Evolutionary conservation across 2,329 filamentous ascomycete genomes (phyloP).

Genomic region (Scedosporium aurantiacum): DNA sequence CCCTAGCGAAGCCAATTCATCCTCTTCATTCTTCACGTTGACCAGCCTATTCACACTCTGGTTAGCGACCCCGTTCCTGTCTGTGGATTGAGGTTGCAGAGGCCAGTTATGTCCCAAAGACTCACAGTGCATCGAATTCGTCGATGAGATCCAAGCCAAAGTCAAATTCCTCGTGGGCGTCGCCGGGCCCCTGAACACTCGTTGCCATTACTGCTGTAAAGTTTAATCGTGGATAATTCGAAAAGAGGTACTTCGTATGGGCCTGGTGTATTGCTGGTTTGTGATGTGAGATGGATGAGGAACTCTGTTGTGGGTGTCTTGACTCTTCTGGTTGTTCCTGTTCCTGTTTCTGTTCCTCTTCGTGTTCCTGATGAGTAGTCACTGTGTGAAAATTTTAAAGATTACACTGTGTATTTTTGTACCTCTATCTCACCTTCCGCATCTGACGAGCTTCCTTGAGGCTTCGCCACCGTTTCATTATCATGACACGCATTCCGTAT

Average conservation of each 20-base stretch:
- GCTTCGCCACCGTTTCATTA: too few species aligned
- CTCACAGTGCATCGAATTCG: constrained; percentile 46
- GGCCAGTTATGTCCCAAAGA: constrained; percentile 8
- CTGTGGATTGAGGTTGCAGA: neutral
- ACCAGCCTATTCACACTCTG: neutral
- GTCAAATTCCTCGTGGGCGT: constrained; percentile 1
- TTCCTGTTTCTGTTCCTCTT: neutral
- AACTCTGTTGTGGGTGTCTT: neutral
- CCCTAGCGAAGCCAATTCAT: constrained; percentile 17
- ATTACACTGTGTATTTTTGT: neutral
- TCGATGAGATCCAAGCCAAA: constrained; percentile 16
- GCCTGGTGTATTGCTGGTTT: neutral
- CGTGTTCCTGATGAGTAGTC: neutral
- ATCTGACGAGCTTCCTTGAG: too few species aligned
- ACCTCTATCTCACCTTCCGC: too few species aligned
- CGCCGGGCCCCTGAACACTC: neutral
- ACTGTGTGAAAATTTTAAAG: neutral
- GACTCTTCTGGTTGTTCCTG: neutral
- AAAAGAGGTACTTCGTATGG: neutral
- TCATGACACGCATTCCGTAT: too few species aligned
- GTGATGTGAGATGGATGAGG: neutral
- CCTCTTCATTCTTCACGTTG: constrained; percentile 11
- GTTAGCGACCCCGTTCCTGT: neutral
- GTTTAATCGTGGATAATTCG: neutral
- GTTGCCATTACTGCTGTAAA: neutral